Percentiles rank a stretch among this genome's conserved stretches.
Evolutionary conservation across 2,329 filamentous ascomycete species (phyloP).

Genomic region (Beauveria sp.): DNA sequence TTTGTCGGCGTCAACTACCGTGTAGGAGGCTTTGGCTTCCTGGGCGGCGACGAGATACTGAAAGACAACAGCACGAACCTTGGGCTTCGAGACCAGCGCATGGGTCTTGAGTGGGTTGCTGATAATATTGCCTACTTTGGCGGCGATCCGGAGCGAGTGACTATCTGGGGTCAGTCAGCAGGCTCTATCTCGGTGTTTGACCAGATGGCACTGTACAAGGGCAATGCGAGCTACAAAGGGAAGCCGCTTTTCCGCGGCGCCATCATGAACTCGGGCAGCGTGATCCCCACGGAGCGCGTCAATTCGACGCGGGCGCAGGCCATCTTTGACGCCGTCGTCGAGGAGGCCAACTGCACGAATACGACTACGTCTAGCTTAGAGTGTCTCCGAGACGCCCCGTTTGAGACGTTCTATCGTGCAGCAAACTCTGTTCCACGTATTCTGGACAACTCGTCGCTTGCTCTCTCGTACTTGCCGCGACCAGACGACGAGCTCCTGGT

Average conservation of each 20-base stretch:
- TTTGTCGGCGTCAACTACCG: conserved; percentile 61
- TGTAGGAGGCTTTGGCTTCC: conserved; percentile 53
- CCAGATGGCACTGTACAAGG: conserved; percentile 55
- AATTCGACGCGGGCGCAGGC: conserved; percentile 49
- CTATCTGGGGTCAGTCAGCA: conserved; percentile 56
- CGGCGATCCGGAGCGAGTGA: conserved; percentile 56
- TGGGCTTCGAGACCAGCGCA: conserved; percentile 52
- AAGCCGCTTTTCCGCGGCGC: conserved; percentile 54
- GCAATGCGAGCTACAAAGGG: conserved; percentile 57
- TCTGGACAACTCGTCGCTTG: conserved; percentile 59
- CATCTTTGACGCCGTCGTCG: conserved; percentile 45
- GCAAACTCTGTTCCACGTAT: conserved; percentile 63
- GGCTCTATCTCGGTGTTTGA: conserved; percentile 55
- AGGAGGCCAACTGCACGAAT: conserved; percentile 41
- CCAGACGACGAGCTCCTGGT: conserved; percentile 60
- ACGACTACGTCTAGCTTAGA: neutral
- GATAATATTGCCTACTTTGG: conserved; percentile 60
- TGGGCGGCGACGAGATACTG: conserved; percentile 48
- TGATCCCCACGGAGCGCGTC: conserved; percentile 43
- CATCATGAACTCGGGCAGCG: conserved; percentile 56
- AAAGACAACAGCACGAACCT: conserved; percentile 50
- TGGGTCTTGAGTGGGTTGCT: conserved; percentile 55
- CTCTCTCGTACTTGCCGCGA: conserved; percentile 66
- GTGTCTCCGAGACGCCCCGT: conserved; percentile 1
- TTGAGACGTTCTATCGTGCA: conserved; percentile 51